Conservation (phyloP, 352 stramenopile genomes). For the Phytophthora cryptogea region DNA sequence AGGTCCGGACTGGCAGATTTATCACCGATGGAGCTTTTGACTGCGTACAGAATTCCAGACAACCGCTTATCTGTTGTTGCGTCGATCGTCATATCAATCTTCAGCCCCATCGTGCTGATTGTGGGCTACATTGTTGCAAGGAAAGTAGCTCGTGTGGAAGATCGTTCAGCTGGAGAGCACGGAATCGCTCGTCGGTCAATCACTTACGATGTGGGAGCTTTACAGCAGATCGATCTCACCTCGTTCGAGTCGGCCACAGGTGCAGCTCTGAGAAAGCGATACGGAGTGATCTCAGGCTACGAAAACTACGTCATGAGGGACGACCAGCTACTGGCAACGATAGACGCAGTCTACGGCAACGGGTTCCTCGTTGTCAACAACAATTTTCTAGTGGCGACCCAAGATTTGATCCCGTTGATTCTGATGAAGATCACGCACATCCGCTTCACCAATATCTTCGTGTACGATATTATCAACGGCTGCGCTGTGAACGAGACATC, state of each 20-base stretch:
- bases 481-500: slow-evolving; percentile 35
- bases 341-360: slow-evolving; percentile 48
- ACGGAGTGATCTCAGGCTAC: slow-evolving; percentile 30
- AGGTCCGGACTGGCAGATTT: slow-evolving; percentile 18
- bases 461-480: slow-evolving; percentile 39
- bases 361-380: slow-evolving; percentile 47
- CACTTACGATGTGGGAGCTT: slow-evolving; percentile 3
- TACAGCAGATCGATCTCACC: slow-evolving; percentile 27
- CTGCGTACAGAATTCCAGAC: slow-evolving; percentile 23
- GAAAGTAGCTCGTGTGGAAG: slow-evolving; percentile 22
- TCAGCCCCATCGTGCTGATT: slow-evolving; percentile 33
- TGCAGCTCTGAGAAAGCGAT: slow-evolving; percentile 26
- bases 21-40: slow-evolving; percentile 32
- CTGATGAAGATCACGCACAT: slow-evolving; percentile 46
- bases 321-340: slow-evolving; percentile 36
- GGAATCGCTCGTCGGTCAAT: neutral
- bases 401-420: slow-evolving; percentile 40
- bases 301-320: slow-evolving; percentile 38
- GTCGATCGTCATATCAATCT: slow-evolving; percentile 28
- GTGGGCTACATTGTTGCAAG: slow-evolving; percentile 25
- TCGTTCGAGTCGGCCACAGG: slow-evolving; percentile 37
- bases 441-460: slow-evolving; percentile 46
- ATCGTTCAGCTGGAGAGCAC: neutral
- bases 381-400: slow-evolving; percentile 40
- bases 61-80: slow-evolving; percentile 16